Evolutionary conservation across 2,329 filamentous ascomycete species (phyloP), one percentile per base, ranked within the genome.

Genomic region (Rhynchosporium graminicola): DNA sequence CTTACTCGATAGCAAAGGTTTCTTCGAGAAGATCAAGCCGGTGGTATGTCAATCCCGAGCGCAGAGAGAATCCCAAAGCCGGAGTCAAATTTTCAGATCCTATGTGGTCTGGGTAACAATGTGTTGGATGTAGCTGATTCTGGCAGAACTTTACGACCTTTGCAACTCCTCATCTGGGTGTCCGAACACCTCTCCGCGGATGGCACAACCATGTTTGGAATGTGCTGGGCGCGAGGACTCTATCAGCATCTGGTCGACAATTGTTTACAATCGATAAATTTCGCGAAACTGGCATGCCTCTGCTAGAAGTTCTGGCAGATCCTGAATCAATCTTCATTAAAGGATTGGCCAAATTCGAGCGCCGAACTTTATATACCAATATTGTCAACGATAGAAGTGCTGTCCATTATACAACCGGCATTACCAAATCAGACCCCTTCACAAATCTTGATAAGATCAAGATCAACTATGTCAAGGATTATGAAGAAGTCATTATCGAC

Each of bases 211-310:
- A 82, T 73, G 78, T 89, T 62, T 97, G 81, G 87, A 98, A 98
- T 73, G 83, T 89, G n/a, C 75, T 98, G 3, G 94, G 92, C 50
- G 88, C 92, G 0, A 83, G 89, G 61, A 92, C 89, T 0, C 77
- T 98, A 4, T 96, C 91, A 62, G 87, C 85, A 72, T 96, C 92
- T 0, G 94, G 94, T 4, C 83, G 88, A 56, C 94, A 98, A 74
- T 80, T 98, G 9, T 98, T 97, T 74, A 87, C 87, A 61, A 89
- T 95, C 63, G 94, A 98, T 77, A 80, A 83, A 4, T 97, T 97
- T 76, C 87, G 92, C 63, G 87, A 91, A 65, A 96, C 91, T 0
- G 87, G 85, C n/a, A 84, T 87, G 46, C 91, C 93, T 0, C 80
- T 98, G 9, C 82, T 98, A 26, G 83, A 89, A 55, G 82, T 97